Conservation (phyloP, 306 rosid genomes). For the Alnus glutinosa region DNA sequence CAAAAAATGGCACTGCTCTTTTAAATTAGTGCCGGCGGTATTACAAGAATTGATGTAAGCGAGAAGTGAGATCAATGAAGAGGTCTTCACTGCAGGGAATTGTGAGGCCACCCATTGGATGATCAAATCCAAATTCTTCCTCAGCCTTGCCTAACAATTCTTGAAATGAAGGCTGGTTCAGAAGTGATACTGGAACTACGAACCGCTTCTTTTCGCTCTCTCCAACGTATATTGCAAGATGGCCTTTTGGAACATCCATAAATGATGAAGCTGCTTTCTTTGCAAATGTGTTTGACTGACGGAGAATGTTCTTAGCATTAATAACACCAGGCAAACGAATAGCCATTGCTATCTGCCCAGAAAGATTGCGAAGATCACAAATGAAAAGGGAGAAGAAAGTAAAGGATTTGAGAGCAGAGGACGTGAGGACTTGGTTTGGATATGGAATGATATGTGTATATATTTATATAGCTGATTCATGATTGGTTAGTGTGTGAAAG, state of each 20-base stretch:
- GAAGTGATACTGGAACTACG: constrained; percentile 38
- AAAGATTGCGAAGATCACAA: too few species aligned
- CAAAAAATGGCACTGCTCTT: not conserved
- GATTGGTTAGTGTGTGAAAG: not conserved
- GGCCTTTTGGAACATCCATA: constrained; percentile 50
- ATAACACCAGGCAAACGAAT: constrained; percentile 30
- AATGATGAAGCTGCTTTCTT: too few species aligned
- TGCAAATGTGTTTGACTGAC: not conserved
- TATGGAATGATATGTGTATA: too few species aligned
- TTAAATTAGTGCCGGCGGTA: too few species aligned
- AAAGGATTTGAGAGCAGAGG: too few species aligned
- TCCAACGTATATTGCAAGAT: constrained; percentile 47
- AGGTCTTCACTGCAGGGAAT: constrained; percentile 29
- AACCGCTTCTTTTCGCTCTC: constrained; percentile 37
- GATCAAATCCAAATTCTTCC: constrained; percentile 51
- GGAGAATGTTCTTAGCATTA: constrained; percentile 15
- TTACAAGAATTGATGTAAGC: not conserved
- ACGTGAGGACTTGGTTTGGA: too few species aligned
- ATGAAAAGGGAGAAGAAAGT: too few species aligned
- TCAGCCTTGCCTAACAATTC: constrained; percentile 40
- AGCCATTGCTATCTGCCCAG: constrained; percentile 23
- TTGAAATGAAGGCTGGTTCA: constrained; percentile 44
- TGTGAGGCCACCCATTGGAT: constrained; percentile 50
- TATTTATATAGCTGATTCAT: not conserved
- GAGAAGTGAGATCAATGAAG: constrained; percentile 3